Evolutionary conservation across 2,329 filamentous ascomycete species (phyloP).

Genomic region (Ceratocystiopsis minuta): DNA sequence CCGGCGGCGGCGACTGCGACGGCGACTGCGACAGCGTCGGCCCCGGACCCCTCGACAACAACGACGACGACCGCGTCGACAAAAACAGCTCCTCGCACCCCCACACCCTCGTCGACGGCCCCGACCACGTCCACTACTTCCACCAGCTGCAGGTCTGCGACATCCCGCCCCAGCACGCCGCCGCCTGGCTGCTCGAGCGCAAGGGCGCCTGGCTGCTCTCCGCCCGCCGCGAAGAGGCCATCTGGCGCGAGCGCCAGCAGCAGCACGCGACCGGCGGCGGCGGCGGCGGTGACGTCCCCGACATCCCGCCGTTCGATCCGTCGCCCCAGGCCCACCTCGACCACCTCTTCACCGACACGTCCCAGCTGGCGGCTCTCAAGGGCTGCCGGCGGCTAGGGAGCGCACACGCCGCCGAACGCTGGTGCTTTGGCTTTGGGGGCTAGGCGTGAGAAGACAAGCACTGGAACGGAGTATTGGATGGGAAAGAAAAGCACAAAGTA

Average conservation of each 20-base stretch:
- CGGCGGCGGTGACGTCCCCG: background rate
- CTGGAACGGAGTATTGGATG: too few relatives aligned
- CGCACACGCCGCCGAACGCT: background rate
- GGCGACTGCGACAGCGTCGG: background rate
- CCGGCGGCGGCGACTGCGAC: background rate
- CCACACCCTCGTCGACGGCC: too few relatives aligned
- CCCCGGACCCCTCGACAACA: background rate
- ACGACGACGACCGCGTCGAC: background rate
- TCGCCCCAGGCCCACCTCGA: slow-evolving; percentile 3
- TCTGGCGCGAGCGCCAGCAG: background rate
- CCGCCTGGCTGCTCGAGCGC: slow-evolving; percentile 5
- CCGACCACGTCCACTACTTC: slow-evolving; percentile 2
- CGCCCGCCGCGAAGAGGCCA: slow-evolving; percentile 3
- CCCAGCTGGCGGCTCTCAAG: slow-evolving; percentile 2
- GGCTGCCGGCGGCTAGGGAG: too few relatives aligned
- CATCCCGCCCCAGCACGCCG: background rate
- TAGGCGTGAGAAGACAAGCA: too few relatives aligned
- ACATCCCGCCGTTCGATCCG: slow-evolving; percentile 9
- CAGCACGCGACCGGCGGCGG: too few relatives aligned
- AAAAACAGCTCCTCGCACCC: background rate
- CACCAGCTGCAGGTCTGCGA: slow-evolving; percentile 3
- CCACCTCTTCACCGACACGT: slow-evolving; percentile 3
- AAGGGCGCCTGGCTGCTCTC: slow-evolving; percentile 8
- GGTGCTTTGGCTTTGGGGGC: too few relatives aligned
- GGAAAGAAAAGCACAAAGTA: too few relatives aligned